These are phyloP conservation scores for Colletotrichum cordylinicola DNA, from an alignment of 2,329 filamentous ascomycete genomes.

Conservation along the genomic window DNA sequence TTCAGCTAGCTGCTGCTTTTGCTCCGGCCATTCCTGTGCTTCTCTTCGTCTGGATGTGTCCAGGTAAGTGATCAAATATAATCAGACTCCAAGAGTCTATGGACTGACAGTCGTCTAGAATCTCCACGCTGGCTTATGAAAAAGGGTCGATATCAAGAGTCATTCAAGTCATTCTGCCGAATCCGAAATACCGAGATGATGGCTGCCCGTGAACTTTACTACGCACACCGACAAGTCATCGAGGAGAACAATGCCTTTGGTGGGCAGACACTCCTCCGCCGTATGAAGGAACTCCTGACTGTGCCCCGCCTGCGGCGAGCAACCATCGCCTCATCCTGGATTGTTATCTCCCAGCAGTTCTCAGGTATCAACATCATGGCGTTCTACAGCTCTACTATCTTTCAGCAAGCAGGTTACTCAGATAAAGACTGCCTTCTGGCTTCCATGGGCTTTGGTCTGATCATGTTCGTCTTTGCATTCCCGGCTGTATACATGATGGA, in stretches of 20 bases:
- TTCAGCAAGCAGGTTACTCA: constrained; percentile 49
- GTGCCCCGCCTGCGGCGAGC: constrained; percentile 52
- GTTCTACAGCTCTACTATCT: constrained; percentile 57
- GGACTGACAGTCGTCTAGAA: constrained; percentile 35
- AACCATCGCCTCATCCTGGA: constrained; percentile 35
- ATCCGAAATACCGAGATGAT: constrained; percentile 61
- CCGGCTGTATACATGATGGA: constrained; percentile 67
- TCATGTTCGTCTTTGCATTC: constrained; percentile 64
- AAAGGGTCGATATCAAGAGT: constrained; percentile 64
- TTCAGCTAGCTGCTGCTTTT: constrained; percentile 68
- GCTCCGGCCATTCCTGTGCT: constrained; percentile 61
- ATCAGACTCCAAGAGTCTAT: accelerated
- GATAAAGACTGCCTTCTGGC: constrained; percentile 51
- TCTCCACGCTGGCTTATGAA: constrained; percentile 71
- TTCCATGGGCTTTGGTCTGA: constrained; percentile 62
- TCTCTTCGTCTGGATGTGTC: constrained; percentile 63
- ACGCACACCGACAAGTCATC: constrained; percentile 45
- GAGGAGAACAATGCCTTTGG: constrained; percentile 44
- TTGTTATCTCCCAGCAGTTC: constrained; percentile 37
- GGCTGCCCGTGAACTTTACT: constrained; percentile 64
- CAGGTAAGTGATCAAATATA: constrained; percentile 28
- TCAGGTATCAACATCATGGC: constrained; percentile 49
- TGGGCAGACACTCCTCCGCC: constrained; percentile 40
- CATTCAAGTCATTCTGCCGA: constrained; percentile 59
- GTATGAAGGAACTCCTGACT: constrained; percentile 53